Conservation (phyloP, 805 yeast species). For the Saccharomycopsis olivae region DNA sequence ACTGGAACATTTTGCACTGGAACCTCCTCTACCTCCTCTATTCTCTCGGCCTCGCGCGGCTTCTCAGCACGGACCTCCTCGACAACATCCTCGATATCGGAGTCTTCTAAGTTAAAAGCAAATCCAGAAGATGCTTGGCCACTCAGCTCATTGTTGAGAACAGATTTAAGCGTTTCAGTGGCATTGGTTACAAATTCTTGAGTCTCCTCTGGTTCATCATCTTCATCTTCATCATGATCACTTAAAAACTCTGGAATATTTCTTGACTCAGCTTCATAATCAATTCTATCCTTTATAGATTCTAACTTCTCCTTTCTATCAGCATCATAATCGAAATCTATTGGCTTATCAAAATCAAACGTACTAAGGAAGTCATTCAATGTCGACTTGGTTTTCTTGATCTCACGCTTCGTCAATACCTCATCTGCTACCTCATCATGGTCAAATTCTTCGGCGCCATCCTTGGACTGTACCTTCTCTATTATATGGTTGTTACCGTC, state of each 20-base stretch:
- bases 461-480: slow-evolving; percentile 35
- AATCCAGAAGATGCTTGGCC: slow-evolving; percentile 19
- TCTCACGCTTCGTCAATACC: slow-evolving; percentile 26
- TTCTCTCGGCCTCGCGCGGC: neutral
- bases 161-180: slow-evolving; percentile 7
- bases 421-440: neutral
- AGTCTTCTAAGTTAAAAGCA: slow-evolving; percentile 21
- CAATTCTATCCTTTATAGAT: slow-evolving; percentile 34
- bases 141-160: slow-evolving; percentile 18
- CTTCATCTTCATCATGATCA: slow-evolving; percentile 22
- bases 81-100: slow-evolving; percentile 22
- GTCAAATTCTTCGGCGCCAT: slow-evolving; percentile 21
- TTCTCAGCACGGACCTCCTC: slow-evolving; percentile 17
- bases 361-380: slow-evolving; percentile 36
- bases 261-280: slow-evolving; percentile 29
- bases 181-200: slow-evolving; percentile 21
- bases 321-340: slow-evolving; percentile 29
- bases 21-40: neutral
- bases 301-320: slow-evolving; percentile 28
- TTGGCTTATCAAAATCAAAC: slow-evolving; percentile 44
- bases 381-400: slow-evolving; percentile 34
- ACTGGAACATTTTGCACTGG: neutral
- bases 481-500: slow-evolving; percentile 73
- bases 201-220: slow-evolving; percentile 26
- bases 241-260: slow-evolving; percentile 12